Evolutionary conservation across 164 flowering plant species (phyloP).

Genomic region (Tetracentron sinense): DNA sequence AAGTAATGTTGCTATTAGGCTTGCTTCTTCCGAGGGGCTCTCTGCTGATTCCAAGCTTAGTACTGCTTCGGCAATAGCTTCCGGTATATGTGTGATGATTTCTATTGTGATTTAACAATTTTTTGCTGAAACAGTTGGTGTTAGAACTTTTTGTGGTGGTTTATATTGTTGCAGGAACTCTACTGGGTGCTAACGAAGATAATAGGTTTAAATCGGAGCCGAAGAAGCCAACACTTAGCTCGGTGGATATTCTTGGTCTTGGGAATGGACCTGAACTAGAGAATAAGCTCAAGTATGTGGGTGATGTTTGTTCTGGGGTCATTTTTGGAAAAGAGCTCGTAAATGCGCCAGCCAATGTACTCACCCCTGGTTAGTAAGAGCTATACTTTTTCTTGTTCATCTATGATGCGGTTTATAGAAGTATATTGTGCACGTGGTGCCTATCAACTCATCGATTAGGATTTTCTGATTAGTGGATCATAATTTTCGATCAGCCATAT

Average conservation of each 20-base stretch:
- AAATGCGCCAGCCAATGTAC: too few relatives aligned
- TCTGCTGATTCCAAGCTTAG: conserved; percentile 56
- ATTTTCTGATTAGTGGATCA: too few relatives aligned
- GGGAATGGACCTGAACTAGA: conserved; percentile 73
- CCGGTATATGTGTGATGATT: conserved; percentile 42
- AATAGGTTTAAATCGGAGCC: conserved; percentile 80
- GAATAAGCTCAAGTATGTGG: conserved; percentile 53
- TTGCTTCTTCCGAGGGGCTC: conserved; percentile 69
- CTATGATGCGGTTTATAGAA: too few relatives aligned
- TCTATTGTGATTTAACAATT: conserved; percentile 31
- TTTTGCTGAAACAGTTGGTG: background rate
- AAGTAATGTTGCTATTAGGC: conserved; percentile 54
- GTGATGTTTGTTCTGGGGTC: conserved; percentile 51
- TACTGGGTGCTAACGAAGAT: conserved; percentile 76
- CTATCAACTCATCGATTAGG: too few relatives aligned
- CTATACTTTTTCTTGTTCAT: too few relatives aligned
- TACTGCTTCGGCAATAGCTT: conserved; percentile 71
- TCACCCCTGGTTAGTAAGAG: too few relatives aligned
- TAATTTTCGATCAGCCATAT: too few relatives aligned
- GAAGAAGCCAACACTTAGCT: conserved; percentile 55
- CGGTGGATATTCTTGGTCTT: conserved; percentile 85
- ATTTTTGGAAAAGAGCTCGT: conserved; percentile 61
- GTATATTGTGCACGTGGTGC: too few relatives aligned
- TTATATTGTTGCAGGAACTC: conserved; percentile 54
- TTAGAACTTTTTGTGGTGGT: conserved; percentile 8